Evolutionary conservation across 176 grass and related monocot genomes (phyloP), one percentile per base, ranked within the genome.

Genomic region (Triticum turgidum): DNA sequence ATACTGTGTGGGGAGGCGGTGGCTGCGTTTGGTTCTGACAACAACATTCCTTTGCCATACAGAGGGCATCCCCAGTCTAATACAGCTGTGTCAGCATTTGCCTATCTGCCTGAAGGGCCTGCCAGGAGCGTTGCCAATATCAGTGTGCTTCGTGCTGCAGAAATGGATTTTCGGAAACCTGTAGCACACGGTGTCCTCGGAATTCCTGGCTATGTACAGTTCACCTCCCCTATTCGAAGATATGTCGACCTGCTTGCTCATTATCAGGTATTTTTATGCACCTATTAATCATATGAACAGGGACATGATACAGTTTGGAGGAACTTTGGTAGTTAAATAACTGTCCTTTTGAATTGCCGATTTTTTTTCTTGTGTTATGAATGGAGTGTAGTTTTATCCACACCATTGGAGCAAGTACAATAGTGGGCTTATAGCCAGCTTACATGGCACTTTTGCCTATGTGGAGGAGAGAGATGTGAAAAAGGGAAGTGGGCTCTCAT

Each of bases 191-290:
- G 87, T 78, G 83, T 90, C 69, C 87, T 98, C n/a, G 96, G 96
- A 38, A 42, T 98, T 89, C 82, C 94, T 76, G 93, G 96, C 80
- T 98, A 98, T 80, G 93, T 98, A 42, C 96, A 96, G 85, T 98
- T 98, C 81, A 91, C 91, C 73, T 95, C 93, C 84, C 96, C 96
- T 59, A 96, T 98, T 67, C 88, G 92, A 68, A 92, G 96, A 95
- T 98, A 98, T 84, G 86, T 92, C n/a, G 96, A 98, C 86, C 88
- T 98, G 56, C 89, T 98, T 61, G 91, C 96, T 81, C 96, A 98
- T 85, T 98, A 90, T 92, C 96, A 98, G 91, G 96, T 94, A 61
- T 66, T 73, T 66, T 73, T 85, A 75, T 61, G 25, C 15, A 22
- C 76, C 51, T 82, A 9, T 34, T 17, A 65, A 73, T 87, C 54